Evolutionary conservation across 805 yeast genomes (phyloP).

Genomic region (Barnettozyma vustinii): DNA sequence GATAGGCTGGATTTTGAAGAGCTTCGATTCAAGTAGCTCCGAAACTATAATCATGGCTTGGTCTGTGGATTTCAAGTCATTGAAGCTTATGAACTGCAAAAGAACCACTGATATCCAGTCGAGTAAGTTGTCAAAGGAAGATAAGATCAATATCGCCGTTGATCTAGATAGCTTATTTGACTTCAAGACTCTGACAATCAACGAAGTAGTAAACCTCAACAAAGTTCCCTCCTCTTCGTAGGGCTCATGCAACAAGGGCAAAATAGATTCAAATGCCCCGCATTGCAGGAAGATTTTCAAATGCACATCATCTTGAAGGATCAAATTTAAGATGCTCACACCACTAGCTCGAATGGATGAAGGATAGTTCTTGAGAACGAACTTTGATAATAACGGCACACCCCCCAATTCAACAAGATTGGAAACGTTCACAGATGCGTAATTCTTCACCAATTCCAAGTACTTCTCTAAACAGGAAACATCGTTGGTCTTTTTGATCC

Average conservation of each 20-base stretch:
- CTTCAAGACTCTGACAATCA: constrained; percentile 31
- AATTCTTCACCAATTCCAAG: constrained; percentile 1
- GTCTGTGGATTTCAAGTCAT: constrained; percentile 19
- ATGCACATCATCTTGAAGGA: constrained; percentile 28
- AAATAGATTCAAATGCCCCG: constrained; percentile 38
- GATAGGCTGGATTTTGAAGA: constrained; percentile 36
- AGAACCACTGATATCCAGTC: constrained; percentile 37
- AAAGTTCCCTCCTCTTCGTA: constrained; percentile 34
- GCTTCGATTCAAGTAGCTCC: constrained; percentile 31
- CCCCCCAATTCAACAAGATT: constrained; percentile 20
- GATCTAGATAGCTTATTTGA: constrained; percentile 2
- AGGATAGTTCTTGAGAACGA: constrained; percentile 3
- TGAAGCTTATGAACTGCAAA: constrained; percentile 24
- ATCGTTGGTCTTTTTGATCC: constrained; percentile 2
- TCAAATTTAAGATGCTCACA: constrained; percentile 4
- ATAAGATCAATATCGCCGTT: constrained; percentile 36
- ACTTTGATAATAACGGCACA: constrained; percentile 8
- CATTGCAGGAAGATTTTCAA: constrained; percentile 38
- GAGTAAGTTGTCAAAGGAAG: constrained; percentile 31
- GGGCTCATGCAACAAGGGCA: constrained; percentile 41
- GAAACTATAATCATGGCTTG: constrained; percentile 31
- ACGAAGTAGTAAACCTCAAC: constrained; percentile 33
- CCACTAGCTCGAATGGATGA: background rate
- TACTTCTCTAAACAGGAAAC: background rate
- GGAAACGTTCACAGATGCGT: background rate